A percentile compares a stretch with the other conserved stretches of the same genome.
Evolutionary conservation across 2,329 filamentous ascomycete species (phyloP).

Genomic region (Cryphonectria parasitica): DNA sequence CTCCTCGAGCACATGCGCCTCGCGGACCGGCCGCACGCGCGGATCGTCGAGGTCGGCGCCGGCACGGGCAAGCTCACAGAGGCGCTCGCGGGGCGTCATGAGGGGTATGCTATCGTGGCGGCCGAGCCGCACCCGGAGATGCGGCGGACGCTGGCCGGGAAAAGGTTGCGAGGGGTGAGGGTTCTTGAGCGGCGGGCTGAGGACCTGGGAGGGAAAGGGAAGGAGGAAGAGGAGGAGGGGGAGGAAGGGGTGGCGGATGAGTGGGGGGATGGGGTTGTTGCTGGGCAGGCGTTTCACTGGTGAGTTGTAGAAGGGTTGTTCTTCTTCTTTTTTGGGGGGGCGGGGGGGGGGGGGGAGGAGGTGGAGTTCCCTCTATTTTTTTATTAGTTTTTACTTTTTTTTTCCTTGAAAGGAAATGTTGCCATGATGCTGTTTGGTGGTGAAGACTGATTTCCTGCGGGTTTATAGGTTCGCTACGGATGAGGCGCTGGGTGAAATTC

Average conservation of each 20-base stretch:
- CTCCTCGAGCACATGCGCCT: conserved; percentile 63
- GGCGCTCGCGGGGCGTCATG: conserved; percentile 57
- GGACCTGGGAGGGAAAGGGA: conserved; percentile 47
- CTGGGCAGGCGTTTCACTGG: conserved; percentile 69
- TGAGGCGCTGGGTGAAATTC: conserved; percentile 66
- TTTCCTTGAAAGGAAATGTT: not conserved
- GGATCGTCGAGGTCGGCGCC: conserved; percentile 39
- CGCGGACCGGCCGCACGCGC: conserved; percentile 48
- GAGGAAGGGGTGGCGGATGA: conserved; percentile 55
- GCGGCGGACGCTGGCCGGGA: conserved; percentile 62
- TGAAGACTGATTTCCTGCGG: not conserved
- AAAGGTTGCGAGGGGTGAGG: conserved; percentile 58
- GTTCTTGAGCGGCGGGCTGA: conserved; percentile 63
- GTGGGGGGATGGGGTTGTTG: conserved; percentile 67
- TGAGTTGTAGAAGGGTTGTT: conserved; percentile 36
- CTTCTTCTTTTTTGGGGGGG: not conserved
- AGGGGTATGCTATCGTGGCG: conserved; percentile 58
- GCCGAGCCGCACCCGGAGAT: conserved; percentile 67
- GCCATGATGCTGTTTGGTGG: not conserved
- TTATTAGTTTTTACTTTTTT: not conserved
- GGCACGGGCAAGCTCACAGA: conserved; percentile 43
- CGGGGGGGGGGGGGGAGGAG: no score
- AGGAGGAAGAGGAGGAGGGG: conserved; percentile 67
- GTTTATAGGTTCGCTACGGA: conserved; percentile 66
- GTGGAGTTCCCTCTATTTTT: no score